Percentiles rank a stretch among this genome's conserved stretches.
Evolutionary conservation across 208 protist genomes (phyloP).

Genomic region (Sergeia podlipaevii): DNA sequence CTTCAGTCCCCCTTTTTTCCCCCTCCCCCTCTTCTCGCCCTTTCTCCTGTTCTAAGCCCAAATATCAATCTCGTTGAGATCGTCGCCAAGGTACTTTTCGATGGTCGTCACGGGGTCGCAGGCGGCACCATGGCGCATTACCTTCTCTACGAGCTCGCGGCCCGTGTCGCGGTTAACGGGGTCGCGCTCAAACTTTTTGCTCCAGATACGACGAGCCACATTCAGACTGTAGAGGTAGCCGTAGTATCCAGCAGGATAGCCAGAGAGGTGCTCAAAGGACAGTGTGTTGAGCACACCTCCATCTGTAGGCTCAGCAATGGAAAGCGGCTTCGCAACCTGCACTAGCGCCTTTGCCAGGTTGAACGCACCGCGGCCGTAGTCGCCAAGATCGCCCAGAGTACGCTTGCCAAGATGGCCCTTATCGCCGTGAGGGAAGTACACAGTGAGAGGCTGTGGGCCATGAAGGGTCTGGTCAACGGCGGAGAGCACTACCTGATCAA

Average conservation of each 20-base stretch:
- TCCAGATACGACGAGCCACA: conserved; percentile 87
- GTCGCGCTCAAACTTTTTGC: conserved; percentile 84
- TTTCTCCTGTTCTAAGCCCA: conserved; percentile 50
- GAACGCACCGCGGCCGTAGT: conserved; percentile 74
- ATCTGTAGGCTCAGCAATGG: conserved; percentile 69
- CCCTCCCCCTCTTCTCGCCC: neutral
- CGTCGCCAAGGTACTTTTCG: conserved; percentile 76
- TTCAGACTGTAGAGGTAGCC: conserved; percentile 91
- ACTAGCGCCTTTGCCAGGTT: conserved; percentile 81
- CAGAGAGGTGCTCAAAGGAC: conserved; percentile 88
- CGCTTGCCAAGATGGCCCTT: conserved; percentile 73
- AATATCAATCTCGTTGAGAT: conserved; percentile 82
- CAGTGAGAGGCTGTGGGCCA: conserved; percentile 81
- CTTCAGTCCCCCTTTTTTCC: neutral
- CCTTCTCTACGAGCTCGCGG: conserved; percentile 71
- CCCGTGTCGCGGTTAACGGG: conserved; percentile 86
- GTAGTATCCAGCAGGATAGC: conserved; percentile 92
- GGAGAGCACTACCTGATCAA: conserved; percentile 87
- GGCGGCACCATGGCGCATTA: conserved; percentile 84
- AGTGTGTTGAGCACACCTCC: conserved; percentile 64
- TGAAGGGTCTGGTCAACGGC: conserved; percentile 86
- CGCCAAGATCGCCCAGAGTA: conserved; percentile 66
- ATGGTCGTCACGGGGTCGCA: conserved; percentile 79
- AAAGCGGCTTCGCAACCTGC: conserved; percentile 73
- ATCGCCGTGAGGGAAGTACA: conserved; percentile 80